phyloP scores from a whole-genome alignment of 1,284 basidiomycete genomes.

The Melanopsichium pennsylvanicum region DNA sequence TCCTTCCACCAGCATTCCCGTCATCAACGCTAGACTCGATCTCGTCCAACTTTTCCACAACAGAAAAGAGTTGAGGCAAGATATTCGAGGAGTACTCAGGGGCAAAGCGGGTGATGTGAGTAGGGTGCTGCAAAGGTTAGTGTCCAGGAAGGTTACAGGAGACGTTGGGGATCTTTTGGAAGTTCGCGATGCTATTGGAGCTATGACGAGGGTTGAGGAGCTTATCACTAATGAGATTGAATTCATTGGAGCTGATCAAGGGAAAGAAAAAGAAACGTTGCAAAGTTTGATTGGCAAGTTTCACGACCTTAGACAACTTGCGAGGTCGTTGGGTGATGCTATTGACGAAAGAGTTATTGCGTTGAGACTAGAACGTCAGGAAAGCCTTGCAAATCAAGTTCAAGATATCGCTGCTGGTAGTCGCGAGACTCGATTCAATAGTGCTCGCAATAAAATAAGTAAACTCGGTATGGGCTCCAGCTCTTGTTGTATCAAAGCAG shows the following conservation, averaged over 20 bases:
- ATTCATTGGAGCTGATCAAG: background rate
- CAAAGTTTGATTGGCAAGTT: constrained; percentile 17
- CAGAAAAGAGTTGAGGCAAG: constrained; percentile 43
- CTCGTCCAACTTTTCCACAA: constrained; percentile 52
- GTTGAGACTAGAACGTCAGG: constrained; percentile 47
- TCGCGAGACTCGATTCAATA: background rate
- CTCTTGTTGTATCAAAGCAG: too few relatives aligned
- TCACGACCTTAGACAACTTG: constrained; percentile 31
- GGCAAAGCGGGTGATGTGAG: constrained; percentile 54
- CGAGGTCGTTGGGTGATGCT: constrained; percentile 46
- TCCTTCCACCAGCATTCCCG: constrained; percentile 47
- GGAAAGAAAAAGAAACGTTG: constrained; percentile 3
- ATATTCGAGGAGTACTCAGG: constrained; percentile 42
- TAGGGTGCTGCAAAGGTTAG: constrained; percentile 57
- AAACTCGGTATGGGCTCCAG: too few relatives aligned
- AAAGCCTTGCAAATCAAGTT: constrained; percentile 39
- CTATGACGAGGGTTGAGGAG: constrained; percentile 21
- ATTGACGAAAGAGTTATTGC: constrained; percentile 65
- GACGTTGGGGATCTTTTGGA: constrained; percentile 62
- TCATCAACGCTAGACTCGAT: constrained; percentile 50
- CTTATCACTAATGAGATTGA: constrained; percentile 18
- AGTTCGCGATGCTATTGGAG: constrained; percentile 55
- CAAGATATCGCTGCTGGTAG: constrained; percentile 16
- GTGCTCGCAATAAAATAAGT: too few relatives aligned
- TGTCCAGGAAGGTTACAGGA: constrained; percentile 43